A percentile compares a stretch with the other conserved stretches of the same genome.
phyloP scores from a whole-genome alignment of 2,329 filamentous ascomycete species.

The Didymella exigua region DNA sequence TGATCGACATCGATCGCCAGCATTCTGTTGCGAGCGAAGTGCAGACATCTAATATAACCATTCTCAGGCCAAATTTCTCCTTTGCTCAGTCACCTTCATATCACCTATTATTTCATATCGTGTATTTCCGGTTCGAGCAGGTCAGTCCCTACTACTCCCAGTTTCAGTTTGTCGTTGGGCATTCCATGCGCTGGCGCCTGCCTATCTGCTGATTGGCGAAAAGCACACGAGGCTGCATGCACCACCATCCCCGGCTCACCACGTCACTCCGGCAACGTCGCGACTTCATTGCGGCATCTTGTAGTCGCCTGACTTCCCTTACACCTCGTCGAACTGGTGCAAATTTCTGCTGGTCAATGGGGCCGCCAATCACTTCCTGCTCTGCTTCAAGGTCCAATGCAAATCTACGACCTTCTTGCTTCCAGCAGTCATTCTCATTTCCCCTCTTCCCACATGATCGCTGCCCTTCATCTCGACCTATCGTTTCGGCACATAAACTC shows the following conservation, averaged over 20 bases:
- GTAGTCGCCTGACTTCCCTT: constrained; percentile 5
- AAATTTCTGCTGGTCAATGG: background rate
- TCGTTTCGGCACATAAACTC: constrained; percentile 14
- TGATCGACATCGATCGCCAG: background rate
- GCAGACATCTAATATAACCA: background rate
- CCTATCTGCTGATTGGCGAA: constrained; percentile 6
- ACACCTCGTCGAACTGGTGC: background rate
- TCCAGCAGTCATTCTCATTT: background rate
- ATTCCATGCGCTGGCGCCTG: constrained; percentile 11
- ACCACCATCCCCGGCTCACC: constrained; percentile 2
- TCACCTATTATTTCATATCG: background rate
- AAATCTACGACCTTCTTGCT: background rate
- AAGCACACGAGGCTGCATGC: constrained; percentile 6
- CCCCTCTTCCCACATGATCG: no score
- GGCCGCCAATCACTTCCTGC: background rate
- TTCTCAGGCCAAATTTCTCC: background rate
- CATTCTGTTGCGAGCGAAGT: background rate
- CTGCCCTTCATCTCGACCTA: background rate
- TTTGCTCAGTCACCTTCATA: background rate
- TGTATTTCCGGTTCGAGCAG: background rate
- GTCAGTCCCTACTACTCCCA: background rate
- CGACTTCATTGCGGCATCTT: constrained; percentile 1
- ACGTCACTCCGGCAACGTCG: constrained; percentile 16
- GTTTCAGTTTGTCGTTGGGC: background rate
- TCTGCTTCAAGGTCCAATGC: background rate